Conservation (phyloP, 495 filamentous ascomycete species). For the Hypomontagnella monticulosa region DNA sequence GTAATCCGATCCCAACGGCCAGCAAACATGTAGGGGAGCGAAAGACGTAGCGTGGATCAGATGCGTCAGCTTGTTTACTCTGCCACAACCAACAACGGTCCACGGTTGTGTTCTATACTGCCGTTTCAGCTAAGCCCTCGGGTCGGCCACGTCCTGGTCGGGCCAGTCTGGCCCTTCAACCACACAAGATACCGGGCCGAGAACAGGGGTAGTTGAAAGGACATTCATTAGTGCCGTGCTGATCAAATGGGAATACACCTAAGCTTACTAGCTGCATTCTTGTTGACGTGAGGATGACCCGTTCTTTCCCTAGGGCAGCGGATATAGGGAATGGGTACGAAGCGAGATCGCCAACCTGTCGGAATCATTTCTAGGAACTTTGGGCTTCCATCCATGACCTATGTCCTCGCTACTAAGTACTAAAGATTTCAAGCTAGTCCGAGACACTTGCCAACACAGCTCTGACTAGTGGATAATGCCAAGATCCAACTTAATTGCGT, state of each 20-base stretch:
- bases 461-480: conserved; percentile 34
- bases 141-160: conserved; percentile 26
- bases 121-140: conserved; percentile 31
- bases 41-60: background rate
- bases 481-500: conserved; percentile 39
- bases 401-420: conserved; percentile 34
- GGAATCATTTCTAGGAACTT: conserved; percentile 11
- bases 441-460: conserved; percentile 38
- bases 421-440: conserved; percentile 34
- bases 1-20: conserved; percentile 6
- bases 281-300: conserved; percentile 10
- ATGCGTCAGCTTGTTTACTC: background rate
- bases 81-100: conserved; percentile 7
- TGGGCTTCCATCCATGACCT: conserved; percentile 7
- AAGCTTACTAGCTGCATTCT: conserved; percentile 8
- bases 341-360: conserved; percentile 9
- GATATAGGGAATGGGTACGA: conserved; percentile 11
- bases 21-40: background rate
- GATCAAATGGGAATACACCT: conserved; percentile 13
- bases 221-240: conserved; percentile 15
- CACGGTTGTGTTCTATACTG: background rate
- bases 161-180: conserved; percentile 16
- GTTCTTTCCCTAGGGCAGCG: conserved; percentile 1
- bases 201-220: conserved; percentile 19
- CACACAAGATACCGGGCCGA: conserved; percentile 31